Conservation (phyloP, 495 filamentous ascomycete species). For the Talaromyces proteolyticus region DNA sequence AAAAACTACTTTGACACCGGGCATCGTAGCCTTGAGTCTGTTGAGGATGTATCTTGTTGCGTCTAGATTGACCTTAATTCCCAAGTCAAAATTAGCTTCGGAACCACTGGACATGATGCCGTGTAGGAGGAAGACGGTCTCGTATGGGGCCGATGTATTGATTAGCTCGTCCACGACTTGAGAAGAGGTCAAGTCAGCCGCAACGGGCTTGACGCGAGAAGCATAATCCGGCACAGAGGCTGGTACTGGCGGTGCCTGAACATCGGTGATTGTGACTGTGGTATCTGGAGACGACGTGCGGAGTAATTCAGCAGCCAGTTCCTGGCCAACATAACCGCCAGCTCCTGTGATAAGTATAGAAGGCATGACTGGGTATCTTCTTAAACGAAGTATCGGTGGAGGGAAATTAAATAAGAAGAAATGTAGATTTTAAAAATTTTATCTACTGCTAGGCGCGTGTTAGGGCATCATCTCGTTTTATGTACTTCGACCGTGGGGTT, state of each 20-base stretch:
- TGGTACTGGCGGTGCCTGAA: constrained; percentile 52
- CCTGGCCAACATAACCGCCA: constrained; percentile 65
- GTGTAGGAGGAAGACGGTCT: constrained; percentile 72
- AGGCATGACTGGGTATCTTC: neutral
- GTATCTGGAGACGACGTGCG: constrained; percentile 39
- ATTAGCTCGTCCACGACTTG: constrained; percentile 52
- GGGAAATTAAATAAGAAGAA: neutral
- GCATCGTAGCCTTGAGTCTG: constrained; percentile 47
- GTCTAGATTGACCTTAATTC: constrained; percentile 69
- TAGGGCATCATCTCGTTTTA: neutral
- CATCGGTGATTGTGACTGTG: constrained; percentile 59
- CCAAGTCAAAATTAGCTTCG: constrained; percentile 71
- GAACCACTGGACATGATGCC: constrained; percentile 79
- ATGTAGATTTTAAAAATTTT: neutral
- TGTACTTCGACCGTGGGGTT: neutral
- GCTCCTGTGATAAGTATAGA: constrained; percentile 71
- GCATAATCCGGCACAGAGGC: constrained; percentile 33
- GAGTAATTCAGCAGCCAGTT: constrained; percentile 58
- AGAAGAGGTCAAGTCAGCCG: constrained; percentile 57
- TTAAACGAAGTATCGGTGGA: neutral
- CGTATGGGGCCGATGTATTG: constrained; percentile 33
- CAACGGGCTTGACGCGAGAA: constrained; percentile 38
- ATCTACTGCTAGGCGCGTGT: neutral
- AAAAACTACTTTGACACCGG: constrained; percentile 58
- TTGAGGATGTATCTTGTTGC: constrained; percentile 61